Evolutionary conservation across 129 eudicot species (phyloP), one percentile per base, ranked within the genome.

Genomic region (Chrysanthemum makinoi): DNA sequence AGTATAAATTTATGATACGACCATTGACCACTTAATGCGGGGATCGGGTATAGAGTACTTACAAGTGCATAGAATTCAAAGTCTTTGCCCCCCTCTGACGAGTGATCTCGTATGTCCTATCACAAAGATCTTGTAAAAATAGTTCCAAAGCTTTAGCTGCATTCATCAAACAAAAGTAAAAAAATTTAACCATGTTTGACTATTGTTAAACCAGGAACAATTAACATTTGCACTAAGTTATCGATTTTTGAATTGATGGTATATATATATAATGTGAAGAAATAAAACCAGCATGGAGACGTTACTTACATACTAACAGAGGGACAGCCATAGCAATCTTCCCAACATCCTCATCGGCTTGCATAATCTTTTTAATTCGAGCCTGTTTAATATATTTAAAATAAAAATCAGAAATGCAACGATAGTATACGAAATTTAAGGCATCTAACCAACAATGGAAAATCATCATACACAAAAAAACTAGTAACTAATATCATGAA

Each of bases 261-360:
- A 6, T 0, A 39, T 39, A 39, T 39, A 39, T 1, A 39, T 39
- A 8, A 39, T 39, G 9, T 39, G 46, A 39, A 39, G 10, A 7
- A 7, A 39, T 65, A n/a, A 68, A 51, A 24, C 53, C 2, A 10
- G 6, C 10, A 57, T 16, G 12, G 2, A 69, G 33, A 16, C 52
- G 60, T 62, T 50, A 84, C 98, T 75, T 82, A 92, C 98, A 92
- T 15, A 92, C 98, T 79, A 92, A 71, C 81, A 92, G 86, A 56
- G 98, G 98, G 19, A 92, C 98, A 57, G 98, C 98, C 96, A 89
- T 86, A 20, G 98, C 98, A 82, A 91, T 91, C 83, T 91, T 91
- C 78, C 97, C 97, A 13, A 91, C 93, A 66, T 91, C 98, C 79
- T 91, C 98, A 71, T 91, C 96, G 46, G 98, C 94, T 82, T 91